These are phyloP conservation scores for Astragalus glycyphyllos DNA, from an alignment of 306 rosid genomes.

Conservation along the genomic window DNA sequence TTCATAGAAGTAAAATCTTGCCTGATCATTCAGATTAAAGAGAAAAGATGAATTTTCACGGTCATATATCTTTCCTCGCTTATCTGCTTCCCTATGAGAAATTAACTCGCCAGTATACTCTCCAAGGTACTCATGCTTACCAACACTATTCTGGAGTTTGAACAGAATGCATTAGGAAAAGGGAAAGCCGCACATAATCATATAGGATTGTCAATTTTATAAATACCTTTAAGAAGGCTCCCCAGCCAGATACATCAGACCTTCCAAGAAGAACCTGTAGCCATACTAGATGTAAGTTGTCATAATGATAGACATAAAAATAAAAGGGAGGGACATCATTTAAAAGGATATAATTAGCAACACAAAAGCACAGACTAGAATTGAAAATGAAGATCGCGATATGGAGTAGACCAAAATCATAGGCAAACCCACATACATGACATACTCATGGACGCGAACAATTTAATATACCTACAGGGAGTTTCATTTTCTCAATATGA, in stretches of 20 bases:
- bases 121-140: constrained; percentile 99
- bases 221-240: constrained; percentile 92
- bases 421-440: constrained; percentile 11
- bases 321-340: background rate
- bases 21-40: constrained; percentile 98
- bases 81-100: constrained; percentile 97
- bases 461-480: background rate
- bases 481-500: background rate
- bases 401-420: constrained; percentile 30
- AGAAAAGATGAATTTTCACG: constrained; percentile 99
- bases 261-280: constrained; percentile 92
- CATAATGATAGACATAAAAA: constrained; percentile 20
- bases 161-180: constrained; percentile 46
- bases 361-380: constrained; percentile 11
- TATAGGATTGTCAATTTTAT: constrained; percentile 21
- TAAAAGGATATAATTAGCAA: constrained; percentile 19
- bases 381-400: constrained; percentile 2
- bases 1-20: constrained; percentile 43
- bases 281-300: constrained; percentile 33
- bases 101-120: constrained; percentile 98
- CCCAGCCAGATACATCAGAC: constrained; percentile 99
- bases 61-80: constrained; percentile 98
- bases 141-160: constrained; percentile 82
- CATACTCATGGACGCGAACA: background rate
- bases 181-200: constrained; percentile 24